phyloP scores from a whole-genome alignment of 192 early-diverging fungal species.

The Tieghemiomyces parasiticus region DNA sequence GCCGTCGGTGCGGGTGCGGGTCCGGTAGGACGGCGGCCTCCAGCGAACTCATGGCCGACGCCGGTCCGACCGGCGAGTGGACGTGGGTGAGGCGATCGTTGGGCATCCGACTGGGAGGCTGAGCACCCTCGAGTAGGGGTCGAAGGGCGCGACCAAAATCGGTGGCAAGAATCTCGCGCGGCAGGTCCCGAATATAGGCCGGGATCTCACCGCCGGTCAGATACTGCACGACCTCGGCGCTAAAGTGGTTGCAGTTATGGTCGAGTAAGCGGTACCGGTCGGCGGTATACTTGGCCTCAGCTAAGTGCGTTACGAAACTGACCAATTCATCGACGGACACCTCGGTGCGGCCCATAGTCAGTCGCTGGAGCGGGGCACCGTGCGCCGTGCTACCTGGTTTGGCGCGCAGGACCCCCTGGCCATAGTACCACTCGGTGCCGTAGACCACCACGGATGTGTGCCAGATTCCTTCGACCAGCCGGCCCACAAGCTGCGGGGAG shows the following conservation, averaged over 20 bases:
- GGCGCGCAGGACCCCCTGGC: conserved; percentile 48
- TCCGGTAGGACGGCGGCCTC: conserved; percentile 47
- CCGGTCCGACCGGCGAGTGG: too few species aligned
- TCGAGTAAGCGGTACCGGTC: conserved; percentile 75
- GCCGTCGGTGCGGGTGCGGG: conserved; percentile 42
- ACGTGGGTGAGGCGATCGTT: too few species aligned
- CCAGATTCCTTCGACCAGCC: conserved; percentile 30
- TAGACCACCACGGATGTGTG: conserved; percentile 66
- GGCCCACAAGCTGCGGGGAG: conserved; percentile 31
- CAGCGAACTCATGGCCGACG: too few species aligned
- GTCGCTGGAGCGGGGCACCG: conserved; percentile 44
- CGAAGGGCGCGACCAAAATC: conserved; percentile 45
- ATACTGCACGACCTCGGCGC: conserved; percentile 64
- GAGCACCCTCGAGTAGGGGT: conserved; percentile 55
- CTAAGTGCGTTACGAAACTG: conserved; percentile 53
- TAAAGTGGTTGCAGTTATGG: conserved; percentile 78
- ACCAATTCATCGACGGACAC: conserved; percentile 51
- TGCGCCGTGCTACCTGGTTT: conserved; percentile 36
- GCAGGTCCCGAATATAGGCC: conserved; percentile 52
- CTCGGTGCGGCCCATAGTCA: conserved; percentile 66
- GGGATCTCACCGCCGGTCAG: conserved; percentile 65
- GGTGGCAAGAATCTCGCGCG: conserved; percentile 45
- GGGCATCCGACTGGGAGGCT: too few species aligned
- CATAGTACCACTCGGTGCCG: conserved; percentile 64
- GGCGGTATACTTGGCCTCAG: conserved; percentile 28